Conservation (phyloP, 768 basidiomycete species). For the Suillus brevipes region DNA sequence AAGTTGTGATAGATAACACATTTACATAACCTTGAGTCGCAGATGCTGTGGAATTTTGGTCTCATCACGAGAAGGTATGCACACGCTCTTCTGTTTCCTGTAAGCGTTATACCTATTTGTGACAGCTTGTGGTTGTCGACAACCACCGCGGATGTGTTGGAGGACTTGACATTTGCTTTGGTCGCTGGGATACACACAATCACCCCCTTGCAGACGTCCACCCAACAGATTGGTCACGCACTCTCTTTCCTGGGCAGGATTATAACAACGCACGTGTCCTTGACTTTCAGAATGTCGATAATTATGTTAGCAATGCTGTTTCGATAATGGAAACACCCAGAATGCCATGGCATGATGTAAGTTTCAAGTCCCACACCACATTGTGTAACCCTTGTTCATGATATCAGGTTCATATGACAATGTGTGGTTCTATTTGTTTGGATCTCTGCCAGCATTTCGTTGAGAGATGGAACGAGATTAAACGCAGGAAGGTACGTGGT, state of each 20-base stretch:
- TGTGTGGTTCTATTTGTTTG: slow-evolving; percentile 78
- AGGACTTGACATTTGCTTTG: slow-evolving; percentile 94
- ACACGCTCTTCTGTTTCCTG: not conserved
- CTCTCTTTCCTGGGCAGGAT: slow-evolving; percentile 92
- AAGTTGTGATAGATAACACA: not conserved
- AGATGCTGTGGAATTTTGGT: slow-evolving; percentile 87
- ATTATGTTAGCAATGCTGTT: slow-evolving; percentile 71
- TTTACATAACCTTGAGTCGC: not conserved
- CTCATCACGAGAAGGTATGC: slow-evolving; percentile 81
- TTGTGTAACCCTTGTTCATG: slow-evolving; percentile 4
- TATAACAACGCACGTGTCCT: slow-evolving; percentile 88
- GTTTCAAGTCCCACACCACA: slow-evolving; percentile 26
- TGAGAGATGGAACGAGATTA: slow-evolving; percentile 90
- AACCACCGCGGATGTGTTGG: slow-evolving; percentile 86
- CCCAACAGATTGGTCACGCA: slow-evolving; percentile 77
- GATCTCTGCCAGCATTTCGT: slow-evolving; percentile 93
- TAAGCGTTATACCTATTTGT: not conserved
- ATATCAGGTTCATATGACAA: slow-evolving; percentile 76
- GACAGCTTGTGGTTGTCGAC: slow-evolving; percentile 76
- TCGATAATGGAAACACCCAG: slow-evolving; percentile 67
- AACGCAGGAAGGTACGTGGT: slow-evolving; percentile 67
- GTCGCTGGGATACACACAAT: slow-evolving; percentile 92
- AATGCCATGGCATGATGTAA: slow-evolving; percentile 97
- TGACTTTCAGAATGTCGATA: slow-evolving; percentile 82
- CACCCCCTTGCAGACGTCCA: slow-evolving; percentile 93